These are phyloP conservation scores for Alnus glutinosa DNA, from an alignment of 306 rosid species.

Conservation along the genomic window DNA sequence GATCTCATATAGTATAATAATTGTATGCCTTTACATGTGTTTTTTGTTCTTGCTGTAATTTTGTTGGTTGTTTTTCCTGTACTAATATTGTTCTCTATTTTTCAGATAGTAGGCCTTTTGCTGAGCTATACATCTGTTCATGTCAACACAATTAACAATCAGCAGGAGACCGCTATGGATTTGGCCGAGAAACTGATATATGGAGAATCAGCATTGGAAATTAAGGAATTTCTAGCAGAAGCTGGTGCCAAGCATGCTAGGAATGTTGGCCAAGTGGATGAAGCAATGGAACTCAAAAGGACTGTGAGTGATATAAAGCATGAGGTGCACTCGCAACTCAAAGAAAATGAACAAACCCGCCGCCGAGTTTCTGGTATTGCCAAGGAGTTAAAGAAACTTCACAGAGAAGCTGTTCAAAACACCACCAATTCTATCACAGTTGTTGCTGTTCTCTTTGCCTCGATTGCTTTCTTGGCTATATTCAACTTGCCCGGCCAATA, in stretches of 20 bases:
- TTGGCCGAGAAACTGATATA: constrained; percentile 82
- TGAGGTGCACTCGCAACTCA: constrained; percentile 84
- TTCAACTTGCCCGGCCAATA: constrained; percentile 97
- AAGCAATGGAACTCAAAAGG: constrained; percentile 90
- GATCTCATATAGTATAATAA: background rate
- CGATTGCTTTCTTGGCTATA: constrained; percentile 93
- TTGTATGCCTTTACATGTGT: background rate
- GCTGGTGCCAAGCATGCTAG: constrained; percentile 88
- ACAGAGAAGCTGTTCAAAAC: constrained; percentile 90
- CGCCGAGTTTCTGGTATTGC: constrained; percentile 91
- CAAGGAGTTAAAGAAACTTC: constrained; percentile 89
- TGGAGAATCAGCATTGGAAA: constrained; percentile 72
- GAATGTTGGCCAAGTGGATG: constrained; percentile 77
- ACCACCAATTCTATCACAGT: constrained; percentile 83
- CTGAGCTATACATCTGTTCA: constrained; percentile 59
- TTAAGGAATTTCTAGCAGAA: constrained; percentile 65
- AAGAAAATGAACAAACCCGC: constrained; percentile 79
- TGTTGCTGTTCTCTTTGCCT: constrained; percentile 91
- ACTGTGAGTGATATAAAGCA: constrained; percentile 95
- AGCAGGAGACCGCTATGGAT: constrained; percentile 84
- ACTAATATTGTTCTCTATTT: constrained; percentile 25
- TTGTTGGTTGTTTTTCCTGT: constrained; percentile 1
- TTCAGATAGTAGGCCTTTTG: constrained; percentile 69
- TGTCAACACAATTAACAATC: constrained; percentile 75
- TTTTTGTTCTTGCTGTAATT: background rate